Evolutionary conservation across 2,329 filamentous ascomycete genomes (phyloP), one percentile per base, ranked within the genome.

Genomic region (Alternaria novae-zelandiae): DNA sequence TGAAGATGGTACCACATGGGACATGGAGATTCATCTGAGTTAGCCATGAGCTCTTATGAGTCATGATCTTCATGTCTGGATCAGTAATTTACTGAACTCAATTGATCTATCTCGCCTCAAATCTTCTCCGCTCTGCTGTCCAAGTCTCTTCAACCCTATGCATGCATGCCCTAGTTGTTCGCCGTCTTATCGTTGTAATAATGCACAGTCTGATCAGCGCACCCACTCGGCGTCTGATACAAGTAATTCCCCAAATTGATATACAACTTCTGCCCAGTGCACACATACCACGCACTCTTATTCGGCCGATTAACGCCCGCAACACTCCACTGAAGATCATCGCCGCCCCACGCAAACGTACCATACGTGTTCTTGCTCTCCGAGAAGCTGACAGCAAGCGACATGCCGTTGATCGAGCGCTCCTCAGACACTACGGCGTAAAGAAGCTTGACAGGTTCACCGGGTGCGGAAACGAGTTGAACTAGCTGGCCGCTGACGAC

Each of bases 171-270:
- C 57, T 65, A 69, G 15, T 63, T 60, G 23, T 79, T 79, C 58
- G 78, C 77, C 36, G 68, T 75, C 68, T 72, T 73, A 59, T 79
- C 78, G 46, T 79, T 78, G 44, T 80, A 80, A 56, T 78, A 80
- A 69, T 79, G 78, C 71, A 79, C 78, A 67, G 86, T 89, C 78
- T 89, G 83, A 78, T 89, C 87, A 28, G 82, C 81, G 77, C 87
- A 89, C 4, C 87, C 87, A 4, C 78, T 74, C 0, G 87, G 87
- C 11, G 87, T 89, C 76, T 85, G 78, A 70, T 88, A 89, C 25
- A 78, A 78, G 70, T 89, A 89, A 13, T 85, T 85, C 0, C 88
- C 87, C 58, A 88, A 82, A 70, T 89, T 89, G 70, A 89, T 83
- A 70, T 85, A 88, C 65, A 89, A 67, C 55, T 74, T 71, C 76